These are phyloP conservation scores for Basidiobolus meristosporus DNA, from an alignment of 371 early-diverging fungal species.

Conservation along the genomic window DNA sequence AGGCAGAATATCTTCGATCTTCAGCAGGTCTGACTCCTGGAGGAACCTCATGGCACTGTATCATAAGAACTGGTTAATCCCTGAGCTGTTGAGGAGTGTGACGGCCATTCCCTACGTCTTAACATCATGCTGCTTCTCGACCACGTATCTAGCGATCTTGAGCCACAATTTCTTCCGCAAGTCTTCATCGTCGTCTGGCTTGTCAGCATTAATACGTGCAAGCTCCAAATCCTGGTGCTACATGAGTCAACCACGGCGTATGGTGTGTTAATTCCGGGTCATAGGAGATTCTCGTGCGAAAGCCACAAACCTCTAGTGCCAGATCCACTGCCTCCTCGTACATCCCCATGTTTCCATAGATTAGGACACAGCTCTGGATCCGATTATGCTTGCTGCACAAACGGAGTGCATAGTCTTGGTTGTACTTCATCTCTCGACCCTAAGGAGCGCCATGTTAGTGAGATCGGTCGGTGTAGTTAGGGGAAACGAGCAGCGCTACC, in stretches of 20 bases:
- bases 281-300: not conserved
- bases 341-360: conserved; percentile 65
- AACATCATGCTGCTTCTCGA: conserved; percentile 61
- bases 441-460: conserved; percentile 5
- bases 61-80: not conserved
- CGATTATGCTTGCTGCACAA: conserved; percentile 53
- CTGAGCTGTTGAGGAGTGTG: not conserved
- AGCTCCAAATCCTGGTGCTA: conserved; percentile 68
- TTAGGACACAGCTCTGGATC: conserved; percentile 57
- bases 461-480: not conserved
- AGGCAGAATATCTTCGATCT: conserved; percentile 86
- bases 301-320: conserved; percentile 40
- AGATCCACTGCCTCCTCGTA: conserved; percentile 77
- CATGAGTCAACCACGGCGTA: not conserved
- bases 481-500: conserved; percentile 10
- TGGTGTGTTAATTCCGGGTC: not conserved
- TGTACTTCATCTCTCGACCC: conserved; percentile 53
- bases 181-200: conserved; percentile 68
- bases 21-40: conserved; percentile 56
- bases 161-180: conserved; percentile 80
- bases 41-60: conserved; percentile 71
- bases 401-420: conserved; percentile 71
- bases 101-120: conserved; percentile 25
- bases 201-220: conserved; percentile 77
- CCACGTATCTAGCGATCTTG: conserved; percentile 74